Evolutionary conservation across 192 early-diverging fungal species (phyloP), one percentile per base, ranked within the genome.

Genomic region (Globomyces pollinis-pini): DNA sequence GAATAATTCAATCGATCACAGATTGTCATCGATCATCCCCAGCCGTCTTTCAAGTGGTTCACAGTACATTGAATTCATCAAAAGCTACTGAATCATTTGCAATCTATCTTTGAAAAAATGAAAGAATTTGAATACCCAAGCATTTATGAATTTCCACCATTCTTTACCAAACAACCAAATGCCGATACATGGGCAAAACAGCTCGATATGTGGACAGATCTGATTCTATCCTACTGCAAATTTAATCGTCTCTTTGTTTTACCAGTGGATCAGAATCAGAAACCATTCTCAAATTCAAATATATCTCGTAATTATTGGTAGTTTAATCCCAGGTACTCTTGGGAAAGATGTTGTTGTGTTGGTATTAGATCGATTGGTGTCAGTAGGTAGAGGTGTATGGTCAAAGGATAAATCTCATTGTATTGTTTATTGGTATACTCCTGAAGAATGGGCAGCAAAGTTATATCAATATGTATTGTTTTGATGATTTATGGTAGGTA

Each of bases 401-500:
- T 59, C 59, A 21, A 84, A 81, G 44, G 50, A 60, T 23, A 49
- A 67, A 45, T 52, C 59, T 12, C 56, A 72, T 2, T 89, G 86
- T 16, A 67, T 89, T 26, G 73, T 97, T 3, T 86, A 84, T 57
- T 95, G 92, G 92, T 78, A 84, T 56, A 89, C 84, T 65, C 89
- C 89, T 6, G 91, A 93, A 43, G 88, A 91, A 50, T 97, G 94
- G 94, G 92, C 90, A 1, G 53, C 67, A 11, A 62, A 87, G 60
- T 79, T 97, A 11, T 83, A 86, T 52, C 73, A 83, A 44, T 97
- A 91, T 91, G 93, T 89, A 59, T 62, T 63, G 12, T 4, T 63
- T 50, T 31, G 1, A 4, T 9, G 55, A 18, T n/a, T 16, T 11
- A 13, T 59, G 38, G 59, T 57, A 87, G 84, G 75, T 83, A 1